Base-by-base conservation (phyloP, 2,329 filamentous ascomycete species). In the Colletotrichum cuscutae region DNA sequence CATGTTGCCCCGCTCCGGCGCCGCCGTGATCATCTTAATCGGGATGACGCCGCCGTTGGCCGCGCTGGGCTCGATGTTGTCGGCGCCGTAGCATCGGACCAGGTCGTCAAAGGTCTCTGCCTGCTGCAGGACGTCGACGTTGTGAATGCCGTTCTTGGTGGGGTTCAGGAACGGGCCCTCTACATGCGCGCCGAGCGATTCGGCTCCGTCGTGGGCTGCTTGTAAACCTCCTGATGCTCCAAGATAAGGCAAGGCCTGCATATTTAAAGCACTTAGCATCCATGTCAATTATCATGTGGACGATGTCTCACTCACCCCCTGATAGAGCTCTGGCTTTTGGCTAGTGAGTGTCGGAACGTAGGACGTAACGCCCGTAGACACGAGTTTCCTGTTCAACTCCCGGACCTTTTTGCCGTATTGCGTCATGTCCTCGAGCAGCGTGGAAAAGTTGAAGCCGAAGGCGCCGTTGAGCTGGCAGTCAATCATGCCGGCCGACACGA, bases 401-500 rank as follows among this genome's bases (percentile, higher is more conserved):
- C 86, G 87, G 62, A 98, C 84, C n/a, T 90, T 91, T 81, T 94
- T 92, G 71, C 89, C 89, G 78, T 97, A 98, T 64, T 89, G 86
- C 35, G 86, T 83, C 82, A 89, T 90, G 77, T 93, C 90, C 19
- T 91, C 87, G n/a, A 93, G 90, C 11, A 95, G 86, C 1, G 91
- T 90, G 3, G 94, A 97, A 81, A 97, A 98, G 85, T 98, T 96
- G 86, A 98, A 97, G 69, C 95, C 95, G 78, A 95, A 96, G 11
- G 94, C 95, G 60, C 95, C 95, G 79, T 98, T 98, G 77, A 98
- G 91, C 82, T 98, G 95, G 65, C 93, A 93, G 76, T 98, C 95
- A 77, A 98, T 97, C 79, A 98, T 88, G 30, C 95, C 95, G 0
- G 95, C 95, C 0, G 93, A 91, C 24, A 98, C 81, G 76, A 98